Conservation (phyloP, 2,329 filamentous ascomycete genomes). For the Aspergillus sp. region DNA sequence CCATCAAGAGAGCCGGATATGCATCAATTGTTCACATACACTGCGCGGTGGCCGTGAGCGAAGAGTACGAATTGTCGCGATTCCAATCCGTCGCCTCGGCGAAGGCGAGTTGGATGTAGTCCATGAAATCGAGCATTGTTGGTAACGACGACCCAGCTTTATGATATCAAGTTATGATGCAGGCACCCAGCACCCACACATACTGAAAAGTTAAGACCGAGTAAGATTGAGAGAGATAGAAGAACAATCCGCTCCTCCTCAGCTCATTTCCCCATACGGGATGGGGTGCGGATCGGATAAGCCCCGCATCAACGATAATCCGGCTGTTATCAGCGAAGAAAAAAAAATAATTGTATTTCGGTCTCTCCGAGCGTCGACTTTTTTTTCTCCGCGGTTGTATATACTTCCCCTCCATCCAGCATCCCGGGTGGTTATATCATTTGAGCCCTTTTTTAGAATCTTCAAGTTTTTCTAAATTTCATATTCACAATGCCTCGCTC, state of each 20-base stretch:
- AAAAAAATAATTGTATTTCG: constrained; percentile 33
- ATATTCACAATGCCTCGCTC: constrained; percentile 80
- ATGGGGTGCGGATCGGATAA: constrained; percentile 36
- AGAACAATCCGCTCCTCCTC: constrained; percentile 6
- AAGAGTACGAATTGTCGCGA: constrained; percentile 86
- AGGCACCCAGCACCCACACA: neutral
- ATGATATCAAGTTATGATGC: neutral
- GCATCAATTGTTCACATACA: constrained; percentile 49
- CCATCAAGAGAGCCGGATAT: neutral
- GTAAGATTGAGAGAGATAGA: neutral
- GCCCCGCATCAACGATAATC: constrained; percentile 36
- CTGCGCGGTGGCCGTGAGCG: constrained; percentile 78
- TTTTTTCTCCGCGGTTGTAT: constrained; percentile 17
- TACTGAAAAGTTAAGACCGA: neutral
- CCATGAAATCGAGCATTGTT: constrained; percentile 95
- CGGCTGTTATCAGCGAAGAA: constrained; percentile 41
- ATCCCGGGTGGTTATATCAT: neutral
- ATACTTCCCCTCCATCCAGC: constrained; percentile 8
- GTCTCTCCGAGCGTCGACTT: constrained; percentile 22
- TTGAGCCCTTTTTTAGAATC: neutral
- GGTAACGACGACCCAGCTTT: no score
- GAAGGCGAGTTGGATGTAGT: constrained; percentile 91
- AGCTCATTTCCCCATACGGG: constrained; percentile 34
- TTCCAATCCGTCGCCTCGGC: constrained; percentile 85
- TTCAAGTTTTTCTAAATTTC: neutral